Base-by-base conservation (phyloP, 495 filamentous ascomycete species). In the Penicillium goetzii region DNA sequence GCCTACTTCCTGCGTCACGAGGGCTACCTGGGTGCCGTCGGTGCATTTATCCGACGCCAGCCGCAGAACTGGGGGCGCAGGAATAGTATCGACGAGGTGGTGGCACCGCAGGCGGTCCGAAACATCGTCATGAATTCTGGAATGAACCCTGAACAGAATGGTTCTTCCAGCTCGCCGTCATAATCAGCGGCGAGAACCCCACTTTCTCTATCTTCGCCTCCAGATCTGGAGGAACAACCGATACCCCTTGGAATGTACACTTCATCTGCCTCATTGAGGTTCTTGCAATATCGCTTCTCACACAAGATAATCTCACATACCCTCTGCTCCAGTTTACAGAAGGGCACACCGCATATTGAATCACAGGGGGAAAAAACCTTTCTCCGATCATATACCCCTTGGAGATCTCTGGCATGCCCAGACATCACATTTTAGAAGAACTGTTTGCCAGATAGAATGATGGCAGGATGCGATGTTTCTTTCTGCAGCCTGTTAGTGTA, bases 1-100 rank as follows among this genome's bases (percentile, higher is more conserved):
- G 94, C 95, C 10, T 98, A 96, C 76, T 99, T 99, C 72, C 74
- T 99, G 45, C 87, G 96, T 11, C 95, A 99, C 68, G 95, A 99
- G 70, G 95, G 95, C 28, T 99, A 97, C 78, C 83, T 99, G 2
- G 95, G 95, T n/a, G 89, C 95, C 14, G 95, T 98, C 2, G 95
- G 95, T 8, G 95, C 94, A 0, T 99, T 99, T 74, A 75, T 99
- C 47, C 95, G 92, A 74, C 83, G 92, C 34, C 92, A 97, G 74
- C 94, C 95, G 1, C 83, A 79, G 51, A 96, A 97, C 68, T 98
- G 94, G 94, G 94, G 94, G 3, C 83, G 94, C 55, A 81, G 94
- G 62, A 90, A 89, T 38, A 95, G 91, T 68, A 66, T 88, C 21
- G 86, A 89, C 53, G 82, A 83, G 21, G 60, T 73, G 33, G 61